Percentiles rank a stretch among this genome's conserved stretches.
phyloP scores from a whole-genome alignment of 495 filamentous ascomycete species.

The Tuber melanosporum region DNA sequence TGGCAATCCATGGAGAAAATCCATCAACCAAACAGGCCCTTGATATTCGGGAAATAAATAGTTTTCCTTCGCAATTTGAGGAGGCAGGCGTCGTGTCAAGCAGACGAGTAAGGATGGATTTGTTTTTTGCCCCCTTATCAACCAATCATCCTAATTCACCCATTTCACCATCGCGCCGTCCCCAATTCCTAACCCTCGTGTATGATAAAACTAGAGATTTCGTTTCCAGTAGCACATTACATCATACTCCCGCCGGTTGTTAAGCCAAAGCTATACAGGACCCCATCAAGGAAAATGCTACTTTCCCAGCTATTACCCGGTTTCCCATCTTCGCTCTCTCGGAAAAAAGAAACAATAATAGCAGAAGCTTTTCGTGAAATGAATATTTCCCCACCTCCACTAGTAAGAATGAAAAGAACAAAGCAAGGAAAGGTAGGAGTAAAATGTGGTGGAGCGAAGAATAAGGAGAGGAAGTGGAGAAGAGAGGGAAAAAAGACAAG shows the following conservation, averaged over 20 bases:
- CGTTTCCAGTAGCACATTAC: conserved; percentile 6
- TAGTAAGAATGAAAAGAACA: conserved; percentile 22
- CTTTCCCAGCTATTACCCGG: background rate
- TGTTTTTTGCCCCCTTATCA: background rate
- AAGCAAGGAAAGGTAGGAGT: conserved; percentile 21
- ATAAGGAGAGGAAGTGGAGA: background rate
- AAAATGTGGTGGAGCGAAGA: conserved; percentile 11
- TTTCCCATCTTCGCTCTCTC: background rate
- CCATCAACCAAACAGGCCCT: no score
- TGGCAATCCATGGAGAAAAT: no score
- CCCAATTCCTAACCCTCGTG: background rate
- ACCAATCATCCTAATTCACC: background rate
- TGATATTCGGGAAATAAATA: background rate
- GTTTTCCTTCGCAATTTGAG: background rate
- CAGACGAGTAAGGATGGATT: background rate
- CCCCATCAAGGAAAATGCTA: background rate
- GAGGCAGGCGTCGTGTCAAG: background rate
- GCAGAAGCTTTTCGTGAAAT: background rate
- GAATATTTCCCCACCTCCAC: conserved; percentile 7
- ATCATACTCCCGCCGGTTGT: conserved; percentile 5
- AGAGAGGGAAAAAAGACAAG: conserved; percentile 12
- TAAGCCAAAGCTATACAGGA: conserved; percentile 1
- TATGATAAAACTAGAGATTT: background rate
- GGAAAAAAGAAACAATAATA: conserved; percentile 4
- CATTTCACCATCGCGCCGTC: background rate